These are phyloP conservation scores for Stenogyne calaminthoides DNA, from an alignment of 305 asterid species.

Conservation along the genomic window DNA sequence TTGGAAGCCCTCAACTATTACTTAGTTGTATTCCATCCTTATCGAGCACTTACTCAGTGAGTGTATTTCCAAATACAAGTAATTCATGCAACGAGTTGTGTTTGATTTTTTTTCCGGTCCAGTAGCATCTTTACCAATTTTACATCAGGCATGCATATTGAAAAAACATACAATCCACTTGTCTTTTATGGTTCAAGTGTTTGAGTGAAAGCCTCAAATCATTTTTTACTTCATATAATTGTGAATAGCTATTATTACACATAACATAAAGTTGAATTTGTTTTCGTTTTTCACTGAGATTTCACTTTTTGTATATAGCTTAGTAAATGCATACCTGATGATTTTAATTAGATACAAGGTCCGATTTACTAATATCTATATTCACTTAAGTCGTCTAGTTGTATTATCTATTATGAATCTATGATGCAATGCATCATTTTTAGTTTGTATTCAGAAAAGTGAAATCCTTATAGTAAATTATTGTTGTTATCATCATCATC, in stretches of 20 bases:
- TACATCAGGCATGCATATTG: not conserved
- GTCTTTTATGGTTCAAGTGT: not conserved
- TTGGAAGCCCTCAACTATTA: slow-evolving; percentile 93
- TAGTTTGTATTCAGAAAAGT: not conserved
- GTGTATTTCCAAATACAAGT: slow-evolving; percentile 31
- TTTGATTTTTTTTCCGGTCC: not conserved
- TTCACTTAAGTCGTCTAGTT: not conserved
- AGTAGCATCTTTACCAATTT: not conserved
- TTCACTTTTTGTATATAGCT: slow-evolving; percentile 12
- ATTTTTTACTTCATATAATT: not conserved
- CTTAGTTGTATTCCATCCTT: slow-evolving; percentile 91
- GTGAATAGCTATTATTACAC: not conserved
- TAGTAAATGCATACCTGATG: not conserved
- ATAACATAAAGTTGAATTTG: not conserved
- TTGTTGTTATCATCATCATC: not conserved
- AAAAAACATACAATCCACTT: not conserved
- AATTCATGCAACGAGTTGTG: not conserved
- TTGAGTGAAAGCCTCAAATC: not conserved
- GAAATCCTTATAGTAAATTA: not conserved
- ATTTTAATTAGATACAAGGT: not conserved
- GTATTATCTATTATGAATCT: not conserved
- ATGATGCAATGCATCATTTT: not conserved
- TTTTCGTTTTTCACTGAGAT: not conserved
- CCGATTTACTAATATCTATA: not conserved
- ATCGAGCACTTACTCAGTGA: slow-evolving; percentile 79